Conservation (phyloP, 2,329 filamentous ascomycete species). For the Venturia nashicola region DNA sequence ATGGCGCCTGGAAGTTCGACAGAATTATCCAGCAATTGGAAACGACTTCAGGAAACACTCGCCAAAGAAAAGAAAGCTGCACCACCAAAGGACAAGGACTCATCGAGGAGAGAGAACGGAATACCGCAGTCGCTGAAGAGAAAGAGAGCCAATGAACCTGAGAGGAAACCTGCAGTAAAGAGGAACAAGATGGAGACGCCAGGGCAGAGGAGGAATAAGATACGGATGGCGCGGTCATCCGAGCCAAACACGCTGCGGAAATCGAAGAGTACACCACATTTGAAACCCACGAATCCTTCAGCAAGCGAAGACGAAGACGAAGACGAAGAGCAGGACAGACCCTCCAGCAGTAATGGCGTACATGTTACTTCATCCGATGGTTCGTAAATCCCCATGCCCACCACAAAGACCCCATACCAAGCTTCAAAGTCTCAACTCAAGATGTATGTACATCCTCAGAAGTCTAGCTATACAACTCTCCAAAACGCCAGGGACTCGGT, state of each 20-base stretch:
- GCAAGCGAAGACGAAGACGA: neutral
- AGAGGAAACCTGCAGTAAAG: neutral
- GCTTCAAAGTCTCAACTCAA: neutral
- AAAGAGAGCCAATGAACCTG: neutral
- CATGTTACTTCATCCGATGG: neutral
- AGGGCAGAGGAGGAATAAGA: neutral
- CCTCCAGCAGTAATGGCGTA: neutral
- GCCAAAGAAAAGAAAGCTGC: slow-evolving; percentile 16
- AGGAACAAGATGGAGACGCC: neutral
- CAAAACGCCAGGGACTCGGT: neutral
- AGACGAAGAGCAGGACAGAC: neutral
- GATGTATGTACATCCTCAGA: neutral
- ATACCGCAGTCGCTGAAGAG: slow-evolving; percentile 1
- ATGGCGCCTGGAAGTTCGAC: slow-evolving; percentile 24
- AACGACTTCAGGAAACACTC: slow-evolving; percentile 55
- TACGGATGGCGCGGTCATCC: neutral
- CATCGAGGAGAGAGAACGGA: slow-evolving; percentile 7
- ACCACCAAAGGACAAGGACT: neutral
- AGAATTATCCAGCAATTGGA: slow-evolving; percentile 54
- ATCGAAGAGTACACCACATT: slow-evolving; percentile 1
- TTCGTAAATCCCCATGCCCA: neutral
- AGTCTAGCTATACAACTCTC: neutral
- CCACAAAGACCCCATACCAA: neutral
- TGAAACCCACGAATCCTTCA: neutral
- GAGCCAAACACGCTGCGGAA: neutral